These are phyloP conservation scores for Lunasporangiospora selenospora DNA, from an alignment of 192 early-diverging fungal genomes.

Conservation along the genomic window DNA sequence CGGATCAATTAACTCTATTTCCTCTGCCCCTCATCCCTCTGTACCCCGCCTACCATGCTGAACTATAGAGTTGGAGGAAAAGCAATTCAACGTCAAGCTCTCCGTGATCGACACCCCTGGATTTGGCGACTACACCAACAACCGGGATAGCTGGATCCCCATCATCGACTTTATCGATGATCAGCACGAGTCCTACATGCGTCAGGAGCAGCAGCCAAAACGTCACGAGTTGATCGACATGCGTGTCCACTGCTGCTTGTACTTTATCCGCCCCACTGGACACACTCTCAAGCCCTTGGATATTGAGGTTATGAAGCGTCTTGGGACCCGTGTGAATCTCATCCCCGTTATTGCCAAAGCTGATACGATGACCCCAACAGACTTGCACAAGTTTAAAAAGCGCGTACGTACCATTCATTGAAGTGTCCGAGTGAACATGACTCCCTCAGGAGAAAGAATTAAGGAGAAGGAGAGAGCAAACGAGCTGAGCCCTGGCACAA, in stretches of 20 bases:
- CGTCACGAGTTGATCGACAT: slow-evolving; percentile 90
- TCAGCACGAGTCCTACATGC: slow-evolving; percentile 95
- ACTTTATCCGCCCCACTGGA: slow-evolving; percentile 98
- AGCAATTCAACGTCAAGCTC: slow-evolving; percentile 96
- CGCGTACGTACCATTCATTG: slow-evolving; percentile 75
- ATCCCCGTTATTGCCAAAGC: slow-evolving; percentile 99
- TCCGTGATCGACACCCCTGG: slow-evolving; percentile 93
- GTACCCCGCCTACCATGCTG: background rate
- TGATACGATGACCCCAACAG: slow-evolving; percentile 93
- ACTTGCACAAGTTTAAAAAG: slow-evolving; percentile 94
- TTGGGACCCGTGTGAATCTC: slow-evolving; percentile 95
- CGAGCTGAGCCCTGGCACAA: too few species aligned
- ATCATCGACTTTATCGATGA: slow-evolving; percentile 99
- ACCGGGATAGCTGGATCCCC: slow-evolving; percentile 97
- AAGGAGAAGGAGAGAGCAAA: too few species aligned
- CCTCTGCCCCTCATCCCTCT: slow-evolving; percentile 5
- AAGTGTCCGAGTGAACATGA: too few species aligned
- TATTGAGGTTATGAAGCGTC: slow-evolving; percentile 97
- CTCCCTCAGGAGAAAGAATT: too few species aligned
- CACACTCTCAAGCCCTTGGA: slow-evolving; percentile 95
- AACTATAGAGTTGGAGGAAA: slow-evolving; percentile 88
- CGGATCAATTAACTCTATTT: too few species aligned
- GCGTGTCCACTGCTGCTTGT: slow-evolving; percentile 97
- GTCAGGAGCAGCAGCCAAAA: slow-evolving; percentile 87
- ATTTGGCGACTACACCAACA: slow-evolving; percentile 92